Base-by-base conservation (phyloP, 345 rosid species). In the Barbarea vulgaris region DNA sequence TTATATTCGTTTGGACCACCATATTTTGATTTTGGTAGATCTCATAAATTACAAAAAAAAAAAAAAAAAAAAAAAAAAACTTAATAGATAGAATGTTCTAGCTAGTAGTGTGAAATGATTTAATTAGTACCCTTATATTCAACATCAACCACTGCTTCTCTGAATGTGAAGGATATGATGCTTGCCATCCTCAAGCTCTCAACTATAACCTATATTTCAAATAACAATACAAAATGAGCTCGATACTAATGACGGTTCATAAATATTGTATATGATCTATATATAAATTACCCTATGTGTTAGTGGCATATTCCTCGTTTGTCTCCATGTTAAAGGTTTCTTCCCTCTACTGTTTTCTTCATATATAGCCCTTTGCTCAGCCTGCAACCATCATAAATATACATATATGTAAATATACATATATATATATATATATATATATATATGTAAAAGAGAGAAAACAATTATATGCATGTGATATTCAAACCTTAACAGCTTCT, bases 161-260 rank as follows among this genome's bases (percentile, higher is more conserved):
- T 87, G 79, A 85, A 93, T 3, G 97, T 87, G 84, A 93, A 93
- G 59, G 97, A 91, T 85, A 93, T 91, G 73, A 93, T 86, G 83
- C 92, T 93, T 71, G 98, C 85, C 92, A 91, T 91, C 83, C 98
- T 83, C 80, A 93, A 64, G 65, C 87, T 86, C 88, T 93, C 98
- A 71, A 84, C 64, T 70, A 80, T 28, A 25, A 76, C 83, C 83
- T 80, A 42, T 72, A 22, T 63, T 21, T 57, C 67, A 71, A 44
- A 37, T 25, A 64, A 58, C 36, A 64, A 25, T 15, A 58, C 10
- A 50, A 41, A 64, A 61, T 61, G 17, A 52, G 17, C 24, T 61
- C 19, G 12, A 58, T 18, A 13, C 7, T 47, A 51, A 67, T 37
- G 52, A 3, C 52, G 51, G 21, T 66, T 18, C 50, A 67, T n/a